Evolutionary conservation across 2,329 filamentous ascomycete genomes (phyloP).

Genomic region (Domatiomyces catenatus): DNA sequence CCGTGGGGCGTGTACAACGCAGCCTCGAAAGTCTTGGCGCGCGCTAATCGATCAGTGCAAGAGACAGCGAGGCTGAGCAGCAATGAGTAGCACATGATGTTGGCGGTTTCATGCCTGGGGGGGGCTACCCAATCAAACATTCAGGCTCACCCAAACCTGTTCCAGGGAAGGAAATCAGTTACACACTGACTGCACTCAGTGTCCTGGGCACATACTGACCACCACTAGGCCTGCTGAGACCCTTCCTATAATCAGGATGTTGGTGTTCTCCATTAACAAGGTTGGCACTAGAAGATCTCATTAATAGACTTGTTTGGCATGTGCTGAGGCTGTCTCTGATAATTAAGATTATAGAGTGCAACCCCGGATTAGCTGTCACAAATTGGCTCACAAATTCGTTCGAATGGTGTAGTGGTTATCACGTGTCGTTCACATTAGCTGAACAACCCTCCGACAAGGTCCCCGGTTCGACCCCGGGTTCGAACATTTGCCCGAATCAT

Average conservation of each 20-base stretch:
- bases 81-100: not conserved
- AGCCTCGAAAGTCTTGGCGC: not conserved
- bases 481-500: not conserved
- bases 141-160: not conserved
- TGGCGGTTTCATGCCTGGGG: not conserved
- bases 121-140: not conserved
- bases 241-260: no score
- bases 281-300: no score
- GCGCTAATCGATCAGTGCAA: not conserved
- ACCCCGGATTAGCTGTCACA: not conserved
- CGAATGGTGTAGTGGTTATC: conserved; percentile 16
- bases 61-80: not conserved
- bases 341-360: not conserved
- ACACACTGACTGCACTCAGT: not conserved
- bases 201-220: not conserved
- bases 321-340: not conserved
- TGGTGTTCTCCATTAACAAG: no score
- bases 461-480: conserved; percentile 13
- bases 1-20: not conserved
- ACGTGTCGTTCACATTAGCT: conserved; percentile 12
- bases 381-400: conserved; percentile 2
- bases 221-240: no score
- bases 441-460: conserved; percentile 10
- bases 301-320: not conserved
- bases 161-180: not conserved